These are phyloP conservation scores for Alternaria sp. DNA, from an alignment of 2,329 filamentous ascomycete genomes.

Conservation along the genomic window DNA sequence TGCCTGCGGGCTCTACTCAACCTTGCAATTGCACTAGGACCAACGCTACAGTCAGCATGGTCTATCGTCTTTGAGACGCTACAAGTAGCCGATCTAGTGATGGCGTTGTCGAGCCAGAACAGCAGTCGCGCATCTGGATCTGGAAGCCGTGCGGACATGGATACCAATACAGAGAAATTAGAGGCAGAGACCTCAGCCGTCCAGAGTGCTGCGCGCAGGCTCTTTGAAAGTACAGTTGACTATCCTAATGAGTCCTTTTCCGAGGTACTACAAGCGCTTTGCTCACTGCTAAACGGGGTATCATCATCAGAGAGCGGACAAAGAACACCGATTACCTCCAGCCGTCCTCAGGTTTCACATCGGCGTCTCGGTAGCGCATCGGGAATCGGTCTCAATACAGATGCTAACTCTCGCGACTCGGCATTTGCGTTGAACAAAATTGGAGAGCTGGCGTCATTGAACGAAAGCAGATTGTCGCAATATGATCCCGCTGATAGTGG, in stretches of 20 bases:
- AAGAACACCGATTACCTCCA: slow-evolving; percentile 26
- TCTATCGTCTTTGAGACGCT: slow-evolving; percentile 89
- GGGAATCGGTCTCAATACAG: slow-evolving; percentile 48
- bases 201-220: slow-evolving; percentile 80
- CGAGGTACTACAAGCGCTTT: slow-evolving; percentile 77
- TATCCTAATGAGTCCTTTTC: slow-evolving; percentile 85
- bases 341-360: slow-evolving; percentile 38
- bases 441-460: slow-evolving; percentile 53
- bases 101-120: slow-evolving; percentile 57
- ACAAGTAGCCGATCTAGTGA: slow-evolving; percentile 88
- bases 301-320: slow-evolving; percentile 30
- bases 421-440: slow-evolving; percentile 58
- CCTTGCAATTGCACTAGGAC: slow-evolving; percentile 89
- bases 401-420: slow-evolving; percentile 52
- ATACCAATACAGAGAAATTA: slow-evolving; percentile 53
- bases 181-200: slow-evolving; percentile 84
- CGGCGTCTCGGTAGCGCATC: slow-evolving; percentile 54
- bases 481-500: slow-evolving; percentile 72
- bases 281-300: slow-evolving; percentile 65
- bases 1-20: slow-evolving; percentile 93
- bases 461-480: slow-evolving; percentile 67
- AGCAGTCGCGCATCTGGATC: slow-evolving; percentile 23
- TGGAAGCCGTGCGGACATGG: slow-evolving; percentile 28
- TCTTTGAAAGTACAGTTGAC: slow-evolving; percentile 91
- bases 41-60: slow-evolving; percentile 85